Evolutionary conservation across 495 filamentous ascomycete species (phyloP).

Genomic region (Trichoderma parareesei): DNA sequence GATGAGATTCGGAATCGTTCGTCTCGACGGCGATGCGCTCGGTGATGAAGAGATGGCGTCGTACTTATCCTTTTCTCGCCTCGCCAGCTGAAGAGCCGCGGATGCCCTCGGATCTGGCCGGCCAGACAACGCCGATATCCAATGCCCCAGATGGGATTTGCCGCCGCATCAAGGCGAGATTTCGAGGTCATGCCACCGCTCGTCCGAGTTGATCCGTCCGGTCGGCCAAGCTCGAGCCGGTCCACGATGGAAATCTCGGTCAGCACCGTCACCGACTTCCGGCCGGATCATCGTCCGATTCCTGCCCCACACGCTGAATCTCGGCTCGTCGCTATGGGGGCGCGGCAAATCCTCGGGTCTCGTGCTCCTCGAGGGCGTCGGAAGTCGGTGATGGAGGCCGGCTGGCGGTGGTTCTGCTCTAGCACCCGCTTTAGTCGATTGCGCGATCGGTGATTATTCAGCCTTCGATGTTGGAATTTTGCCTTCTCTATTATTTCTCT

Average conservation of each 20-base stretch:
- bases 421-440: not conserved
- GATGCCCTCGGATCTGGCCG: not conserved
- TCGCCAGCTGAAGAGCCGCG: not conserved
- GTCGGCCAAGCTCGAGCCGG: not conserved
- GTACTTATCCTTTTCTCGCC: not conserved
- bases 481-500: not conserved
- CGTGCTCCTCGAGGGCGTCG: not conserved
- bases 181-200: not conserved
- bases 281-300: not conserved
- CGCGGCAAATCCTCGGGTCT: not conserved
- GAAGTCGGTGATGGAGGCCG: conserved; percentile 5
- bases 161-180: not conserved
- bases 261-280: not conserved
- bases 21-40: not conserved
- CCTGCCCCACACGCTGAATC: not conserved
- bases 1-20: not conserved
- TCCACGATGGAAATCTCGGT: not conserved
- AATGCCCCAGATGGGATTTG: not conserved
- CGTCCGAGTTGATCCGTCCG: not conserved
- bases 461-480: not conserved
- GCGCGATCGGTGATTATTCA: conserved; percentile 10
- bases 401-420: not conserved
- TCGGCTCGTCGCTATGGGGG: not conserved
- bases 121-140: not conserved
- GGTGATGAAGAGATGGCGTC: not conserved